phyloP scores from a whole-genome alignment of 169 alveolate genomes.

The Babesia bigemina region DNA sequence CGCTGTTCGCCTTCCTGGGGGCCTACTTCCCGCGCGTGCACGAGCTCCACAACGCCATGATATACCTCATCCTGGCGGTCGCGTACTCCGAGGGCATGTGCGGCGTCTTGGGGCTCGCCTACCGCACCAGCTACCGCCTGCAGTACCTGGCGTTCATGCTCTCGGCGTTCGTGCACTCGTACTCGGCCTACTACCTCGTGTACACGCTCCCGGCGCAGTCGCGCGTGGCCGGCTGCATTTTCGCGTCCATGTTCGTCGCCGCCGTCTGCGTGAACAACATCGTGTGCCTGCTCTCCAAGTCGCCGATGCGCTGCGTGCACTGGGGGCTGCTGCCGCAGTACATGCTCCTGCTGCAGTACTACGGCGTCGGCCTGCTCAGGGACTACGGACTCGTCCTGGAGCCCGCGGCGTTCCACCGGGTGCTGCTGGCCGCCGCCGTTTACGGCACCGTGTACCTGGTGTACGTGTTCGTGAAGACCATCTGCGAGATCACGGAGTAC shows the following conservation, averaged over 20 bases:
- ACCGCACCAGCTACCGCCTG: neutral
- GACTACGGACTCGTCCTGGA: conserved; percentile 11
- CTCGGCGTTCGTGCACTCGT: conserved; percentile 19
- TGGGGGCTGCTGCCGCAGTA: conserved; percentile 40
- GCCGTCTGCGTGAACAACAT: conserved; percentile 41
- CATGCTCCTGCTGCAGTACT: conserved; percentile 23
- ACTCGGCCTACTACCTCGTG: conserved; percentile 20
- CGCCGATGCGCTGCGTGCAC: conserved; percentile 14
- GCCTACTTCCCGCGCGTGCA: neutral
- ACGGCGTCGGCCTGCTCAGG: conserved; percentile 11
- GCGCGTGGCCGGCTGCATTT: conserved; percentile 22
- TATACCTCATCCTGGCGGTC: neutral
- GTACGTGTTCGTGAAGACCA: conserved; percentile 28
- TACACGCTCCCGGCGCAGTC: conserved; percentile 27
- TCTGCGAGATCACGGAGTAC: conserved; percentile 46
- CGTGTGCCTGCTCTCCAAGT: conserved; percentile 21
- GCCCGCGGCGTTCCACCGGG: neutral
- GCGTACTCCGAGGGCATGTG: conserved; percentile 1
- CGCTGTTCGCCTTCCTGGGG: neutral
- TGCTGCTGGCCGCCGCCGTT: conserved; percentile 20
- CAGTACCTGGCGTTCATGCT: neutral
- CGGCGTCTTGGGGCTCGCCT: conserved; percentile 1
- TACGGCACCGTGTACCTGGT: conserved; percentile 28
- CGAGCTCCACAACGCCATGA: neutral
- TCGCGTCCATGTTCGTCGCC: conserved; percentile 54